A percentile compares a stretch with the other conserved stretches of the same genome.
Evolutionary conservation across 176 grass and related monocot species (phyloP).

Genomic region (Olyra latifolia): DNA sequence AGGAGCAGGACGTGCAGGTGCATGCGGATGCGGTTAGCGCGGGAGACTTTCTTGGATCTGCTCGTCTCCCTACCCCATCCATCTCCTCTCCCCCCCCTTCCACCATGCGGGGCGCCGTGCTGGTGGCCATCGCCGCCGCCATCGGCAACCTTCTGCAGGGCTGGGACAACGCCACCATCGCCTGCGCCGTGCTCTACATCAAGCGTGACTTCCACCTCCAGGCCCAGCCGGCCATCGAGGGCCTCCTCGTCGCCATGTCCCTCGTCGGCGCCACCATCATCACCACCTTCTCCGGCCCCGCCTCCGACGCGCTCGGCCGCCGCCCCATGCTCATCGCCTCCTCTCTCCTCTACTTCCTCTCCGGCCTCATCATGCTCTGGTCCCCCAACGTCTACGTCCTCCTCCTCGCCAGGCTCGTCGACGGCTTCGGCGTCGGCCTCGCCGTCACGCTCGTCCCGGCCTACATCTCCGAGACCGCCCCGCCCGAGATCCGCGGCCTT

Average conservation of each 20-base stretch:
- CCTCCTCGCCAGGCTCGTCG: slow-evolving; percentile 66
- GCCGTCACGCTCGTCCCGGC: slow-evolving; percentile 81
- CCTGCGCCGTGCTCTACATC: slow-evolving; percentile 74
- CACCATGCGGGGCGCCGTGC: no score
- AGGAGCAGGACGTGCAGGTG: no score
- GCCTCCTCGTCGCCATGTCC: slow-evolving; percentile 74
- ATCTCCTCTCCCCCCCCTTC: no score
- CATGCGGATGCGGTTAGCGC: no score
- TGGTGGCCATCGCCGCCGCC: slow-evolving; percentile 68
- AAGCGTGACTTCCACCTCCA: slow-evolving; percentile 80
- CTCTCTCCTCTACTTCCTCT: slow-evolving; percentile 63
- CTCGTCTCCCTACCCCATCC: no score
- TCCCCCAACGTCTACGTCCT: slow-evolving; percentile 67
- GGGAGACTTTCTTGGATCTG: no score
- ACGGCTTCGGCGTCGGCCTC: slow-evolving; percentile 75
- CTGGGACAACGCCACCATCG: slow-evolving; percentile 81
- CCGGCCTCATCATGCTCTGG: slow-evolving; percentile 73
- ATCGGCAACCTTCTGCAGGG: slow-evolving; percentile 81
- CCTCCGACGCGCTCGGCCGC: slow-evolving; percentile 69
- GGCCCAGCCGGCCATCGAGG: slow-evolving; percentile 62
- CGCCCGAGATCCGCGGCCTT: slow-evolving; percentile 67
- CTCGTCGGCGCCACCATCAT: slow-evolving; percentile 88
- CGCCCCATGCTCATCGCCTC: slow-evolving; percentile 75
- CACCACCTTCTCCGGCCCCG: slow-evolving; percentile 87
- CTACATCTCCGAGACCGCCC: slow-evolving; percentile 94